A percentile compares a stretch with the other conserved stretches of the same genome.
Conservation (phyloP, 2,329 filamentous ascomycete genomes). For the Colletotrichum coccodes region DNA sequence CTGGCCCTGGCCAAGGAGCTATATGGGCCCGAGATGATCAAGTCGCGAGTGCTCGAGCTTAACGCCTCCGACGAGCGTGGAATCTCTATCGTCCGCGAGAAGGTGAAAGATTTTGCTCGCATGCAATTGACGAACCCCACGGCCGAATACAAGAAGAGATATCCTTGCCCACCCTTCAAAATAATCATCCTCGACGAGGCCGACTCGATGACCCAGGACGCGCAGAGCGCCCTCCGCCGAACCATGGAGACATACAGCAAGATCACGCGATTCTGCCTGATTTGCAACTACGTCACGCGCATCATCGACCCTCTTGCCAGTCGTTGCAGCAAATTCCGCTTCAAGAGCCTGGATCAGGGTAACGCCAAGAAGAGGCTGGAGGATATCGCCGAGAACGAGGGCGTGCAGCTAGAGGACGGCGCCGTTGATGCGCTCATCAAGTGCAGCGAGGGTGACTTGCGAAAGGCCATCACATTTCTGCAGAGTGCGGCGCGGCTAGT, state of each 20-base stretch:
- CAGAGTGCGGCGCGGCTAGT: conserved; percentile 94
- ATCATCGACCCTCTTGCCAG: conserved; percentile 97
- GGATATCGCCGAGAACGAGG: conserved; percentile 84
- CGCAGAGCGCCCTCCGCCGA: conserved; percentile 88
- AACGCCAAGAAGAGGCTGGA: conserved; percentile 84
- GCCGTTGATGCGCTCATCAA: conserved; percentile 85
- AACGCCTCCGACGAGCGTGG: conserved; percentile 99
- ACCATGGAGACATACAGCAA: conserved; percentile 99
- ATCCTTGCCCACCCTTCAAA: conserved; percentile 97
- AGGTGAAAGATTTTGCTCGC: conserved; percentile 97
- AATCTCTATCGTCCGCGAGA: conserved; percentile 95
- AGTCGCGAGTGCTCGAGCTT: conserved; percentile 94
- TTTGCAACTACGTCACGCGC: conserved; percentile 98
- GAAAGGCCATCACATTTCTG: conserved; percentile 95
- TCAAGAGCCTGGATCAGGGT: conserved; percentile 91
- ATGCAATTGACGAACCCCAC: conserved; percentile 91
- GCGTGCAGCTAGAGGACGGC: conserved; percentile 79
- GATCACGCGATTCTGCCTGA: conserved; percentile 96
- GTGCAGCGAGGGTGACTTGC: conserved; percentile 91
- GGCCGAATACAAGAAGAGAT: conserved; percentile 73
- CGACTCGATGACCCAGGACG: conserved; percentile 99
- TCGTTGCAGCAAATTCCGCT: conserved; percentile 95
- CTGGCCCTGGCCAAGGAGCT: conserved; percentile 97
- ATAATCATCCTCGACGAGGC: conserved; percentile 99
- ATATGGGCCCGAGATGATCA: conserved; percentile 94